These are phyloP conservation scores for Suhomyces prunicola DNA, from an alignment of 805 yeast species.

Conservation along the genomic window DNA sequence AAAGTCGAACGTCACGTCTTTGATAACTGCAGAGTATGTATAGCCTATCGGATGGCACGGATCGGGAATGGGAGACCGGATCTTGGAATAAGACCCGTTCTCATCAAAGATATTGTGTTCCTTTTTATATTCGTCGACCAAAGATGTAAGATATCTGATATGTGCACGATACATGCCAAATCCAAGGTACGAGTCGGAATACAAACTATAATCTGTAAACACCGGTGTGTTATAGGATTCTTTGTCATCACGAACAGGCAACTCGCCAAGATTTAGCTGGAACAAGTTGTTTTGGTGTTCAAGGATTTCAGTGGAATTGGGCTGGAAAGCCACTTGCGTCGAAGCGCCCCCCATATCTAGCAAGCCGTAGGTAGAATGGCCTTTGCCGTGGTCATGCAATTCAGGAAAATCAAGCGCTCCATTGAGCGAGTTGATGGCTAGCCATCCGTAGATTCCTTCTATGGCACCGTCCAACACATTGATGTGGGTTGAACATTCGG, in stretches of 20 bases:
- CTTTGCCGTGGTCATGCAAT: conserved; percentile 40
- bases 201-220: conserved; percentile 40
- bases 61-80: conserved; percentile 38
- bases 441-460: conserved; percentile 69
- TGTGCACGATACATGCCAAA: conserved; percentile 60
- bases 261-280: conserved; percentile 39
- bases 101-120: conserved; percentile 14
- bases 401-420: conserved; percentile 42
- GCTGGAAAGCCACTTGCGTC: conserved; percentile 63
- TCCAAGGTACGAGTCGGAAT: conserved; percentile 56
- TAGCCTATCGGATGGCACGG: conserved; percentile 58
- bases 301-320: conserved; percentile 42
- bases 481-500: conserved; percentile 60
- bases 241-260: conserved; percentile 15
- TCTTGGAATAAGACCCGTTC: conserved; percentile 10
- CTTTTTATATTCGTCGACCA: conserved; percentile 23
- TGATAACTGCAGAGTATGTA: conserved; percentile 19
- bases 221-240: conserved; percentile 16
- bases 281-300: conserved; percentile 48
- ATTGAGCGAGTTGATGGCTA: conserved; percentile 55
- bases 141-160: conserved; percentile 38
- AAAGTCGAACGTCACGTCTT: conserved; percentile 33
- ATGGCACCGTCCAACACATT: conserved; percentile 60
- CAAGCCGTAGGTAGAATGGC: conserved; percentile 51
- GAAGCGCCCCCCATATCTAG: conserved; percentile 66